Base-by-base conservation (phyloP, 345 rosid genomes). In the Cardiospermum halicacabum region DNA sequence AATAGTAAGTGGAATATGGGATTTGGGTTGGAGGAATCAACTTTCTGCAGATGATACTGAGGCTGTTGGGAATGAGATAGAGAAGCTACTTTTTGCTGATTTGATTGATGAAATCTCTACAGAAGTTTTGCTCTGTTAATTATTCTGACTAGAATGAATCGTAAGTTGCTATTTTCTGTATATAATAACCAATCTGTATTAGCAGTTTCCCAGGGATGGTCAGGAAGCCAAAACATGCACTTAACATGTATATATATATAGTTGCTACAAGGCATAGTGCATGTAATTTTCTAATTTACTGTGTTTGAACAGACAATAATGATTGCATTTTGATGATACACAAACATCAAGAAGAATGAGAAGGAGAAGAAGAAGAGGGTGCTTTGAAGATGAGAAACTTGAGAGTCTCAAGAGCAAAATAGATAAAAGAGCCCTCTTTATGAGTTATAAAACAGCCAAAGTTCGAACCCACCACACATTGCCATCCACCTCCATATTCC, bases 21-120 rank as follows among this genome's bases (percentile, higher is more conserved):
- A 86, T 58, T 69, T 75, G 68, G 94, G 91, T 49, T 93, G 97
- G 96, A 86, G 80, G 74, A 74, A 66, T 31, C 89, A 75, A 66
- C 83, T 72, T 68, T 84, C 82, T 12, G 55, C 62, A 24, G 74
- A 84, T 28, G 91, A 85, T 66, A 78, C 73, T 21, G 83, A 80
- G 74, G 75, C 81, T 60, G 72, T 81, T 58, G 88, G 82, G 60
- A 66, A 61, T 31, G 87, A 84, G 27, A 54, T 88, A 28, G 97
- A 84, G 73, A 84, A 76, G 73, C 78, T 75, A 24, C 70, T 93
- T 40, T 67, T 85, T 11, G 70, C 65, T 24, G 58, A 80, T 56
- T 69, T 91, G 70, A 82, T 91, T 26, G 86, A 76, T 54, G 99
- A 91, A 77, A 69, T 72, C 50, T 42, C 79, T 7, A 57, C 74